Conservation (phyloP, 2,329 filamentous ascomycete species). For the Phialocephala sp. region DNA sequence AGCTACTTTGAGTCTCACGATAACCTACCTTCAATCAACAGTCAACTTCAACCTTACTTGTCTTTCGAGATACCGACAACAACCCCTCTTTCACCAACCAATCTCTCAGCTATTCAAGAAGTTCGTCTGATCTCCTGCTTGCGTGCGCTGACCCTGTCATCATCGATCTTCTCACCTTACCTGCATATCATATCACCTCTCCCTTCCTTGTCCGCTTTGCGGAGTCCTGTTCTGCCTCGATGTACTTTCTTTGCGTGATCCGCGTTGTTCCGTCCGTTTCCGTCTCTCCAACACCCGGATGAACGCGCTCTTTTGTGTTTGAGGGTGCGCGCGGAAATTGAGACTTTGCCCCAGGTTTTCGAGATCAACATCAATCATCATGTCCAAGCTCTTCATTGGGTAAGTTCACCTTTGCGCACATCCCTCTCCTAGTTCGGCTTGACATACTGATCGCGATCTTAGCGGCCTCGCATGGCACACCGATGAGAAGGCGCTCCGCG, state of each 20-base stretch:
- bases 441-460: slow-evolving; percentile 30
- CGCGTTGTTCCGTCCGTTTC: slow-evolving; percentile 41
- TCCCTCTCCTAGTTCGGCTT: slow-evolving; percentile 2
- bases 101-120: slow-evolving; percentile 37
- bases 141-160: slow-evolving; percentile 39
- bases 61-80: slow-evolving; percentile 18
- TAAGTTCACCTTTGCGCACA: slow-evolving; percentile 53
- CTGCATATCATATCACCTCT: slow-evolving; percentile 37
- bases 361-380: slow-evolving; percentile 52
- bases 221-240: slow-evolving; percentile 44
- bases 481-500: slow-evolving; percentile 82
- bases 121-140: slow-evolving; percentile 45
- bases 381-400: slow-evolving; percentile 97
- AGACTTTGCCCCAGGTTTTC: slow-evolving; percentile 45
- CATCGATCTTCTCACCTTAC: slow-evolving; percentile 27
- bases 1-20: slow-evolving; percentile 31
- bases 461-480: slow-evolving; percentile 99
- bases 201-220: slow-evolving; percentile 40
- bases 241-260: slow-evolving; percentile 45
- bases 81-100: slow-evolving; percentile 16
- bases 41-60: slow-evolving; percentile 14
- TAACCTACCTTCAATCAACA: slow-evolving; percentile 19
- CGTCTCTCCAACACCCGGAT: slow-evolving; percentile 40
- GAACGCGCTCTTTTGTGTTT: slow-evolving; percentile 43
- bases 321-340: slow-evolving; percentile 45